phyloP scores from a whole-genome alignment of 768 basidiomycete species.

The Pleurotus ostreatus region DNA sequence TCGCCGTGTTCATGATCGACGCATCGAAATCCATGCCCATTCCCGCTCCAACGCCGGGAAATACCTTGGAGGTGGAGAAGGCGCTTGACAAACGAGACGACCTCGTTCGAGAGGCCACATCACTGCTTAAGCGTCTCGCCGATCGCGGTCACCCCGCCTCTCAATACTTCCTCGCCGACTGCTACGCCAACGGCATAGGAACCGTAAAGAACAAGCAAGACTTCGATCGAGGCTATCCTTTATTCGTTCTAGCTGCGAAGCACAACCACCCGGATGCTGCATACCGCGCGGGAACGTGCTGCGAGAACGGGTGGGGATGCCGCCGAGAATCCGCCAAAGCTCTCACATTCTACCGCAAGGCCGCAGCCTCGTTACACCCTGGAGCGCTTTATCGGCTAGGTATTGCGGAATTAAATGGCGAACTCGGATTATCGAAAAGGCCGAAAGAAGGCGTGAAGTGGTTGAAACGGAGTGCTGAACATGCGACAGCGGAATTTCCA shows the following conservation, averaged over 20 bases:
- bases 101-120: conserved; percentile 82
- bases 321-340: conserved; percentile 90
- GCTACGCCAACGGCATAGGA: conserved; percentile 97
- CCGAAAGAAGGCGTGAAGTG: conserved; percentile 98
- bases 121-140: conserved; percentile 85
- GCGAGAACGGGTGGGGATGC: conserved; percentile 99
- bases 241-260: conserved; percentile 95
- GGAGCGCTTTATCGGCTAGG: conserved; percentile 97
- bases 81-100: conserved; percentile 82
- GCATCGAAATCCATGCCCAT: conserved; percentile 88
- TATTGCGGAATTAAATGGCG: conserved; percentile 93
- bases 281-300: conserved; percentile 95
- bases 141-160: conserved; percentile 92
- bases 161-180: conserved; percentile 97
- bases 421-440: conserved; percentile 78
- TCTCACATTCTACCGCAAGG: conserved; percentile 89
- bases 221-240: conserved; percentile 94
- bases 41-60: conserved; percentile 63
- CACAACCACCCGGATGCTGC: conserved; percentile 95
- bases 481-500: conserved; percentile 91
- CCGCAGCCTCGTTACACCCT: conserved; percentile 85
- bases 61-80: conserved; percentile 77
- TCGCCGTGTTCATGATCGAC: conserved; percentile 98
- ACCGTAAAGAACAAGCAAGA: conserved; percentile 88
- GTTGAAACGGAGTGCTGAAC: conserved; percentile 95